These are phyloP conservation scores for Trypanosoma lewisi DNA, from an alignment of 208 protist species.

Conservation along the genomic window DNA sequence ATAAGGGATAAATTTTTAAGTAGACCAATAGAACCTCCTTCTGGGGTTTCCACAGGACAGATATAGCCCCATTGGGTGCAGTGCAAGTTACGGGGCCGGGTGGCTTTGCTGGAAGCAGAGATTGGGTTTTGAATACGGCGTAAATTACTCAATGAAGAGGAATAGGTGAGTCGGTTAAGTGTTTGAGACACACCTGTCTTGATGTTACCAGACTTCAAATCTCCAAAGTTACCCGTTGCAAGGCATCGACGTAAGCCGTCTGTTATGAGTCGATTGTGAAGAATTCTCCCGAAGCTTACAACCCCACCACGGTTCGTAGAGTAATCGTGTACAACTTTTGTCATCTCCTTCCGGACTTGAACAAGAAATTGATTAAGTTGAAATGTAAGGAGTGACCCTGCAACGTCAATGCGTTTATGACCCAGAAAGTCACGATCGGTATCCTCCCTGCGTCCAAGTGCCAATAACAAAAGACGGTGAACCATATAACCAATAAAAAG, in stretches of 20 bases:
- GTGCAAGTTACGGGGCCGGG: constrained; percentile 95
- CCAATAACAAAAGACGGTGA: constrained; percentile 73
- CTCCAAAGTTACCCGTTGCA: constrained; percentile 98
- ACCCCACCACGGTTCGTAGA: constrained; percentile 46
- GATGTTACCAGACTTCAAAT: constrained; percentile 35
- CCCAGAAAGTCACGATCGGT: constrained; percentile 95
- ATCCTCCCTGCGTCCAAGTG: constrained; percentile 70
- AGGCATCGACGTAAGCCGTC: constrained; percentile 92
- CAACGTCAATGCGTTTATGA: constrained; percentile 95
- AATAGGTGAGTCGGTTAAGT: constrained; percentile 95
- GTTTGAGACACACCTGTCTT: constrained; percentile 91
- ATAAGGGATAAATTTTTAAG: constrained; percentile 98
- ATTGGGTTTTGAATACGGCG: constrained; percentile 98
- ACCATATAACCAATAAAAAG: constrained; percentile 92
- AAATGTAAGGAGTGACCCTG: constrained; percentile 86
- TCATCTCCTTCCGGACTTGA: constrained; percentile 49
- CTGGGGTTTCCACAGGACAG: constrained; percentile 96
- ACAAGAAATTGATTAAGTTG: constrained; percentile 42
- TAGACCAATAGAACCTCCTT: constrained; percentile 93
- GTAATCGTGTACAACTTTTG: constrained; percentile 38
- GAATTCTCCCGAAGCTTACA: constrained; percentile 46
- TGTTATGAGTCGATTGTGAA: constrained; percentile 47
- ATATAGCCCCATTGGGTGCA: constrained; percentile 97
- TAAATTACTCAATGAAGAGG: constrained; percentile 97
- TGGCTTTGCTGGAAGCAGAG: constrained; percentile 87